These are phyloP conservation scores for Panellus pusillus DNA, from an alignment of 768 basidiomycete species.

Conservation along the genomic window DNA sequence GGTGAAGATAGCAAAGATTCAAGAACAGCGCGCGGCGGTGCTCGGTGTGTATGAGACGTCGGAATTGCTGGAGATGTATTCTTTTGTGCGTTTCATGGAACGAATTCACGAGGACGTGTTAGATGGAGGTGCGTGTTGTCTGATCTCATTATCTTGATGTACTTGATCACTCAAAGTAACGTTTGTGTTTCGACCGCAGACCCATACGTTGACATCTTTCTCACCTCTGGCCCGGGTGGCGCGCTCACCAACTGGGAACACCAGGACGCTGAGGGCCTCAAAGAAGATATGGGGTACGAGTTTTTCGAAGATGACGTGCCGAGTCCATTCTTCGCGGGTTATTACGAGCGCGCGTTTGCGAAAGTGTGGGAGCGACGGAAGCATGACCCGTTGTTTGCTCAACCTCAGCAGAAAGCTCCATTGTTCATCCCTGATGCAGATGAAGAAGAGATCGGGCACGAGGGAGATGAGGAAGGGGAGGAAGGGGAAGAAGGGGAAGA, in stretches of 20 bases:
- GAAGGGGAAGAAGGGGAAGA: no score
- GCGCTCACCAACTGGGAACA: background rate
- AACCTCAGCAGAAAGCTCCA: no score
- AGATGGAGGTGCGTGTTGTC: no score
- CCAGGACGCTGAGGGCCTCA: background rate
- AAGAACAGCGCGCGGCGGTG: background rate
- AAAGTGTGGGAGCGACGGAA: background rate
- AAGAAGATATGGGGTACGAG: background rate
- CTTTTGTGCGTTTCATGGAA: slow-evolving; percentile 11
- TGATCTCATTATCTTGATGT: no score
- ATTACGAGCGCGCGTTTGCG: background rate
- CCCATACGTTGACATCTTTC: background rate
- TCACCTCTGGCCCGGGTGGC: background rate
- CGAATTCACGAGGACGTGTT: slow-evolving; percentile 1
- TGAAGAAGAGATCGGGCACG: no score
- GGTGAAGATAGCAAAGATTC: background rate
- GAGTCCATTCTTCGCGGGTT: background rate
- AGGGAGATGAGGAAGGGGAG: no score
- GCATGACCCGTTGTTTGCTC: no score
- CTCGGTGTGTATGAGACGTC: slow-evolving; percentile 4
- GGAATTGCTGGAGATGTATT: slow-evolving; percentile 12
- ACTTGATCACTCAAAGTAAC: no score
- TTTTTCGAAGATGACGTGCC: background rate
- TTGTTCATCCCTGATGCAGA: no score
- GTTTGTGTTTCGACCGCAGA: background rate